These are phyloP conservation scores for Fusarium beomiforme DNA, from an alignment of 2,329 filamentous ascomycete genomes.

Conservation along the genomic window DNA sequence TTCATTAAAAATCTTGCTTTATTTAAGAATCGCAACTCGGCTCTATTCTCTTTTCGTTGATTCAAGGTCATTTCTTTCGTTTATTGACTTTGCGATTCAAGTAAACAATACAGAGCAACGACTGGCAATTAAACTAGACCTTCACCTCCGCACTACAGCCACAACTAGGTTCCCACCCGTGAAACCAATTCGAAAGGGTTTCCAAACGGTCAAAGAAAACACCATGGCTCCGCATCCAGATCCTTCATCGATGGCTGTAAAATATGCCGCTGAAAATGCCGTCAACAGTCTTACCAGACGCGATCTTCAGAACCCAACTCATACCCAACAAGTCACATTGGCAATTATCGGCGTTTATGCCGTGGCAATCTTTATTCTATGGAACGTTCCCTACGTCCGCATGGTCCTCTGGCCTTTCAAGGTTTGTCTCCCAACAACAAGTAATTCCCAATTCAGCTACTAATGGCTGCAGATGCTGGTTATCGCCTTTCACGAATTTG, in stretches of 20 bases:
- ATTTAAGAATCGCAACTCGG: neutral
- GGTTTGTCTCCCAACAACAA: constrained; percentile 52
- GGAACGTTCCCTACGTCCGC: constrained; percentile 82
- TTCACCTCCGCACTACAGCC: neutral
- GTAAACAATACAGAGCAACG: neutral
- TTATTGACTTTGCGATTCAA: constrained; percentile 15
- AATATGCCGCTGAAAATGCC: constrained; percentile 11
- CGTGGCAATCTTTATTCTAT: constrained; percentile 78
- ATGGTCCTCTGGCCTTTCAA: constrained; percentile 85
- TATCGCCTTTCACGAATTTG: constrained; percentile 84
- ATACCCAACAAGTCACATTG: constrained; percentile 76
- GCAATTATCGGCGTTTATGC: constrained; percentile 77
- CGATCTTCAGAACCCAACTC: constrained; percentile 66
- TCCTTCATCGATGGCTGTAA: constrained; percentile 22
- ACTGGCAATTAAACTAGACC: neutral
- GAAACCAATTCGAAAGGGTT: neutral
- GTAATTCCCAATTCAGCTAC: neutral
- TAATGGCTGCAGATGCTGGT: constrained; percentile 72
- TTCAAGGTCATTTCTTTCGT: neutral
- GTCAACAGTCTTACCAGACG: constrained; percentile 55
- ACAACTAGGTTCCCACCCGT: neutral
- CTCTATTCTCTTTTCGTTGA: neutral
- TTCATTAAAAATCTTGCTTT: neutral
- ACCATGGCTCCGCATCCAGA: constrained; percentile 36
- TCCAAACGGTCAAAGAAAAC: neutral